Evolutionary conservation across 805 yeast genomes (phyloP), one percentile per base, ranked within the genome.

Genomic region (Geotrichum ghanense): DNA sequence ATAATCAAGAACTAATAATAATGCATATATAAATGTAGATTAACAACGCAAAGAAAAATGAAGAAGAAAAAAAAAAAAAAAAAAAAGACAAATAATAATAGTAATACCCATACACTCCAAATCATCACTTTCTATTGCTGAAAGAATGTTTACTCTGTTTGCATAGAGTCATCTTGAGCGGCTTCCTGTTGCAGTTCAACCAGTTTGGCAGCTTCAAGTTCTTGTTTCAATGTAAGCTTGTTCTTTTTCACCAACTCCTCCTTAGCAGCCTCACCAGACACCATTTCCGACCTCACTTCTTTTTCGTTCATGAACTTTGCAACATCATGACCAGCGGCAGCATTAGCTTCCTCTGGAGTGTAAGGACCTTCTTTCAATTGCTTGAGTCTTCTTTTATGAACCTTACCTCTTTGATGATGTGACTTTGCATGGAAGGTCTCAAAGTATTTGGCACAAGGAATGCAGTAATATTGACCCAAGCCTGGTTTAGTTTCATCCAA

Each of bases 401-500:
- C 74, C 59, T 88, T 89, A 3, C 83, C 72, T 55, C 78, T 76
- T 51, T 74, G 66, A 67, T 92, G 99, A 12, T 80, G 72, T 50
- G 76, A 78, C 47, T 85, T 70, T 5, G 95, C 83, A 25, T 66
- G 62, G 41, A 83, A 87, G 48, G 81, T 79, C 61, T 89, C 96
- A 59, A 79, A 87, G 65, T 92, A 87, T 61, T 82, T 84, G 43
- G 95, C 94, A 71, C 99, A 92, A 53, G 88, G 95, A 46, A 92
- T 73, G 65, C 97, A 92, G 64, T 86, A 92, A 65, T 77, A 82
- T 65, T 92, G 97, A 14, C 96, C 99, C 53, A 92, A 68, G 1
- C 99, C 99, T 1, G 97, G 89, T 60, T 82, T 81, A 41, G 79
- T 77, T 66, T 90, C 97, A 64, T 90, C 96, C 48, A 84, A 64